Evolutionary conservation across 495 filamentous ascomycete genomes (phyloP), one percentile per base, ranked within the genome.

Genomic region (Talaromyces nanjingensis): DNA sequence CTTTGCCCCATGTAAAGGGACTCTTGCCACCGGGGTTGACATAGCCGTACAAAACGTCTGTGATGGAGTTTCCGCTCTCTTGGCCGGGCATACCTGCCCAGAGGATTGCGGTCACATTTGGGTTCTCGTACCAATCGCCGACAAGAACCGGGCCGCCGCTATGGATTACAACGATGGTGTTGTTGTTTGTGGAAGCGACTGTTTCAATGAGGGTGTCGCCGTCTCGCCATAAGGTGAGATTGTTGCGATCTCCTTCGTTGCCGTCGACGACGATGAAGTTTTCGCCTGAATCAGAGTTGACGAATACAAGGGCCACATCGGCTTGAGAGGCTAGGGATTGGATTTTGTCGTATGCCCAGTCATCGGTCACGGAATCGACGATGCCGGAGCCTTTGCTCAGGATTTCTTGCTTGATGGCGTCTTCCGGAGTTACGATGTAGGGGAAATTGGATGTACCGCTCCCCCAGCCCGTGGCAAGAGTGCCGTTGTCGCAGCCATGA

Each of bases 1-100:
- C 82, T 27, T 79, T 76, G 4, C 86, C 86, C n/a, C 91, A 83
- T 0, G 85, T 89, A 66, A 91, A 92, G 0, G 89, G 89, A 7
- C 92, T 77, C 54, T 87, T 85, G 31, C 87, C 89, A 0, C 81
- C 86, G 0, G 83, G 84, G 42, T 81, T 84, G 25, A 75, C 72
- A 12, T 81, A 75, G 11, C 87, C 87, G 67, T 87, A 89, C 1
- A 91, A 73, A 1, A 91, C 68, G 6, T 81, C 74, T 0, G 82
- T 77, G 7, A 89, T 69, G 1, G 84, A 79, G 34, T 77, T 76
- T 1, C 87, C 87, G 8, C 77, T 79, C 60, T 86, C 84, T 64
- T 89, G 79, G 2, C 87, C 87, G 0, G 86, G 86, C 2, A 86
- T 76, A 62, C 88, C 83, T 2, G 83, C 85, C 27, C 80, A 83